These are phyloP conservation scores for Bromus sterilis DNA, from an alignment of 176 grass and related monocot genomes.

Conservation along the genomic window DNA sequence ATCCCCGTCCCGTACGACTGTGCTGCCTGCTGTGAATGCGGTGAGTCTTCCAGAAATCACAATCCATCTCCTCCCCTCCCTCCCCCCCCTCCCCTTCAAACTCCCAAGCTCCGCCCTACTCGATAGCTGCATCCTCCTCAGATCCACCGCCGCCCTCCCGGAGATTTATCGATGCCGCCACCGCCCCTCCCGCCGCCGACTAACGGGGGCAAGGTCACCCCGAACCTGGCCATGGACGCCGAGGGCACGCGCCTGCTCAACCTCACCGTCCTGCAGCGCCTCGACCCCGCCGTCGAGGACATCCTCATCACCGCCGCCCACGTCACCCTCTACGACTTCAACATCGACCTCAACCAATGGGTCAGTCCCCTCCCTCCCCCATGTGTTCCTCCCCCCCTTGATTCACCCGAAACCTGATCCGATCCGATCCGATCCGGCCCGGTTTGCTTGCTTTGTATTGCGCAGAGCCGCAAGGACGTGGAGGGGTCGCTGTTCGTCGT, in stretches of 20 bases:
- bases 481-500: conserved; percentile 92
- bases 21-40: background rate
- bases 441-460: background rate
- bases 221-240: conserved; percentile 65
- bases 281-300: conserved; percentile 88
- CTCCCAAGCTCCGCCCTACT: background rate
- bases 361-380: conserved; percentile 7
- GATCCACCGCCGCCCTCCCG: conserved; percentile 6
- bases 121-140: conserved; percentile 7
- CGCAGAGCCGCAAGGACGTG: conserved; percentile 88
- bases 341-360: conserved; percentile 92
- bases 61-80: background rate
- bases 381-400: background rate
- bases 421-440: background rate
- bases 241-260: conserved; percentile 75
- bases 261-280: conserved; percentile 83
- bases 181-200: conserved; percentile 26
- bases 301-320: conserved; percentile 90
- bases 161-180: conserved; percentile 7
- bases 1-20: too few species aligned
- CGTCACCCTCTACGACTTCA: conserved; percentile 94
- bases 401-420: background rate
- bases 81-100: background rate
- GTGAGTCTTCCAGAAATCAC: background rate
- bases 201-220: conserved; percentile 67